phyloP scores from a whole-genome alignment of 2,329 filamentous ascomycete genomes.

The Sporothrix humicola region DNA sequence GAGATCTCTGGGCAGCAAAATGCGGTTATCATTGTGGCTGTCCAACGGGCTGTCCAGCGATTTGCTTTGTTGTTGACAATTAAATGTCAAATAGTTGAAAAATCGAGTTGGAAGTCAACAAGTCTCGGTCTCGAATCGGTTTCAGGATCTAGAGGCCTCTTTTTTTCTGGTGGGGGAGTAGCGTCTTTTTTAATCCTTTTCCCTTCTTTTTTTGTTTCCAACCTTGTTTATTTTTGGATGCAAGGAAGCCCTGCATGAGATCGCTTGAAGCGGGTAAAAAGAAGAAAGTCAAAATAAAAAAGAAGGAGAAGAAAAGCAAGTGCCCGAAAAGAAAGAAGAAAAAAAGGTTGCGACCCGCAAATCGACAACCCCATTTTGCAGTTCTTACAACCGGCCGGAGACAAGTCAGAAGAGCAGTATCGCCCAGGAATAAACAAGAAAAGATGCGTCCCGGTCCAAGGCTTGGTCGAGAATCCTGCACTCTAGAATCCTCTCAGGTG shows the following conservation, averaged over 20 bases:
- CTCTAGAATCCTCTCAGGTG: not conserved
- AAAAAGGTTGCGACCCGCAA: not conserved
- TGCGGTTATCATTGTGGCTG: not conserved
- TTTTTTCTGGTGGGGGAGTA: not conserved
- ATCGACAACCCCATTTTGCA: not conserved
- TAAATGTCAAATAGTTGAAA: no score
- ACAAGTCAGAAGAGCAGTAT: not conserved
- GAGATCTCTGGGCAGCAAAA: not conserved
- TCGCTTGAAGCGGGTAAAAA: not conserved
- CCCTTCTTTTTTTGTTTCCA: not conserved
- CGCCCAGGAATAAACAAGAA: no score
- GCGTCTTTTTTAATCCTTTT: not conserved
- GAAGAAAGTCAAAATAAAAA: not conserved
- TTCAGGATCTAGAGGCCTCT: slow-evolving; percentile 27
- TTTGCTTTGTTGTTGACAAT: not conserved
- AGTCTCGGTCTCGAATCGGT: slow-evolving; percentile 26
- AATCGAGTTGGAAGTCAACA: no score
- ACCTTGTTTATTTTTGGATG: slow-evolving; percentile 16
- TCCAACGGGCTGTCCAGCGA: not conserved
- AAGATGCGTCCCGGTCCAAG: slow-evolving; percentile 3
- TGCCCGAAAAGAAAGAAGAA: not conserved
- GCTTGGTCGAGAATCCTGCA: not conserved
- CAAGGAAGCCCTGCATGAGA: not conserved
- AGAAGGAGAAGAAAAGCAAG: not conserved
- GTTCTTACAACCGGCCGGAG: not conserved